These are phyloP conservation scores for Sphaerulina populicola DNA, from an alignment of 2,329 filamentous ascomycete genomes.

Conservation along the genomic window DNA sequence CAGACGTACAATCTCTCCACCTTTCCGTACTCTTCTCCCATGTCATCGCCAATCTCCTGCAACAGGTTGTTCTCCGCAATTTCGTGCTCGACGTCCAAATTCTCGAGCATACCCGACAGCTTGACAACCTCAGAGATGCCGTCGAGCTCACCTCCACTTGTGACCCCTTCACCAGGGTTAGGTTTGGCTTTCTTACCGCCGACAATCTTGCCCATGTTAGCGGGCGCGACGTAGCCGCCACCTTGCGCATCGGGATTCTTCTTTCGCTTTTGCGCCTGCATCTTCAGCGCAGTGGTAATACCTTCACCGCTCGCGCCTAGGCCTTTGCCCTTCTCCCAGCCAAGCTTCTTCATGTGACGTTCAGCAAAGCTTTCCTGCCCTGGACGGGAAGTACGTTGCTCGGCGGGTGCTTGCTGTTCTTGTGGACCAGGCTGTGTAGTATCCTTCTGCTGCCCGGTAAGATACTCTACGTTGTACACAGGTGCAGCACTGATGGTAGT, in stretches of 20 bases:
- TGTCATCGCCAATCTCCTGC: constrained; percentile 94
- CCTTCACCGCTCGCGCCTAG: constrained; percentile 74
- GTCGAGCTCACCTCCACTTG: constrained; percentile 27
- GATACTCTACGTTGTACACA: constrained; percentile 16
- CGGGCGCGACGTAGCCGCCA: constrained; percentile 64
- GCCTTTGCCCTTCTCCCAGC: constrained; percentile 81
- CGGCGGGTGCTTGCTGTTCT: constrained; percentile 30
- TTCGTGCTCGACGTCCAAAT: constrained; percentile 72
- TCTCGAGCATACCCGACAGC: constrained; percentile 75
- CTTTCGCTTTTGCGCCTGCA: constrained; percentile 78
- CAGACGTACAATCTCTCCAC: constrained; percentile 47
- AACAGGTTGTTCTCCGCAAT: constrained; percentile 62
- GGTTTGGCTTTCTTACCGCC: constrained; percentile 56
- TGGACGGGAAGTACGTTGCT: constrained; percentile 55
- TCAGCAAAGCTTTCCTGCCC: constrained; percentile 79
- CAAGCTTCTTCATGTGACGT: constrained; percentile 85
- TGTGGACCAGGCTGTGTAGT: neutral
- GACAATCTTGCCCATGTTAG: constrained; percentile 66
- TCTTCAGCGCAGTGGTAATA: constrained; percentile 73
- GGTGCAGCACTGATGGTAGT: constrained; percentile 11
- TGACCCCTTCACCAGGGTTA: constrained; percentile 9
- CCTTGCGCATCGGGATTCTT: constrained; percentile 71
- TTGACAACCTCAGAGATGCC: constrained; percentile 74
- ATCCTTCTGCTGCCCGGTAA: constrained; percentile 9
- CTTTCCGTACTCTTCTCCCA: constrained; percentile 59